Base-by-base conservation (phyloP, 2,329 filamentous ascomycete genomes). In the Aspergillus luchuensis region DNA sequence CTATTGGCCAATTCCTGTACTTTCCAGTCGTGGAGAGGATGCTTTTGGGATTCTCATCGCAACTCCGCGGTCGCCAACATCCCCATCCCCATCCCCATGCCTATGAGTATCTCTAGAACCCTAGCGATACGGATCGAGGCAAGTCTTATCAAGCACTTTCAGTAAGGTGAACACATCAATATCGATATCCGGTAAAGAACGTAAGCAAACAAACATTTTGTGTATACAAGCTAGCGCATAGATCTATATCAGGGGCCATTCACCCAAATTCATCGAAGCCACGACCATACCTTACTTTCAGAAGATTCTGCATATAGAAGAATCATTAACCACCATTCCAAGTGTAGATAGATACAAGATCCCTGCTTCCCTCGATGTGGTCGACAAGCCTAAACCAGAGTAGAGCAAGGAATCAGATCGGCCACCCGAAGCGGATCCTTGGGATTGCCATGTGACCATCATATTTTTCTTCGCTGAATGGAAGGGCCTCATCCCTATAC, bases 381-480 rank as follows among this genome's bases (percentile, higher is more conserved):
- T 33, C 10, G 25, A 36, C 5, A 28, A 15, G 25, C 15, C 47
- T 21, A 33, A 49, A 43, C 30, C 36, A 56, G 33, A 45, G 51
- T 23, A 47, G 43, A 23, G 41, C 38, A 59, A 56, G 41, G 47
- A 57, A 56, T 49, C 51, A 48, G 56, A 61, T 57, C 53, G 25
- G 38, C 61, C 21, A 56, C 30, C 10, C 53, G 41, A 36, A 43
- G 23, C 33, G 28, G 53, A 58, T 61, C 58, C 50, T 38, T 53
- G 41, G 56, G 21, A 56, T 55, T 43, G 23, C 57, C 59, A 50
- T 65, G 61, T 63, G 61, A 65, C 61, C 58, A 39, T 54, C 61
- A 51, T 50, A 59, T 19, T 59, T 61, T 61, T 59, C 15, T 10
- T 13, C 28, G 30, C 8, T 56, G 3, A 23, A 64, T 23, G 21